Evolutionary conservation across 371 early-diverging fungal genomes (phyloP).

Genomic region (Mucor plumbeus): DNA sequence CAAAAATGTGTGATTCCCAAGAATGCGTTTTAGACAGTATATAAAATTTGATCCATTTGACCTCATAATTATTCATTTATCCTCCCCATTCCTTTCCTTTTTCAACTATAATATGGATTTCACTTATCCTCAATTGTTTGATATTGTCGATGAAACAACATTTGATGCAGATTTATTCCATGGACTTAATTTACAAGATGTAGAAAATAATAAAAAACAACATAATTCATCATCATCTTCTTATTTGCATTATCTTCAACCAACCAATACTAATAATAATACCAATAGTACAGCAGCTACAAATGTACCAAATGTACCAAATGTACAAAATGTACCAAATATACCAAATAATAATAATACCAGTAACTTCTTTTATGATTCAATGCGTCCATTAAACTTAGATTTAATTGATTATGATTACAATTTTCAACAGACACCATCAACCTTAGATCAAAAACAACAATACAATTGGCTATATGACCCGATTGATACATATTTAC

Average conservation of each 20-base stretch:
- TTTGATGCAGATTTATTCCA: conserved; percentile 21
- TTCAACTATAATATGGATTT: conserved; percentile 20
- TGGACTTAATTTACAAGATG: conserved; percentile 10
- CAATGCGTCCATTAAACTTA: conserved; percentile 4
- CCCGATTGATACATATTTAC: conserved; percentile 30
- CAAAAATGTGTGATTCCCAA: conserved; percentile 6
- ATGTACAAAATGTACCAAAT: not conserved
- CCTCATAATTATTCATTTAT: not conserved
- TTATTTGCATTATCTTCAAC: conserved; percentile 21
- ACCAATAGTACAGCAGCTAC: not conserved
- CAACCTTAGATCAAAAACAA: conserved; percentile 14
- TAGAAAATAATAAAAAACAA: conserved; percentile 1
- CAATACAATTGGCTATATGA: conserved; percentile 34
- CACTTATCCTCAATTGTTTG: conserved; percentile 29
- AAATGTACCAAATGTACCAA: not conserved
- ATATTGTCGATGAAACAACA: conserved; percentile 18
- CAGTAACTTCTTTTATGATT: conserved; percentile 12
- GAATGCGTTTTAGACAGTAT: conserved; percentile 2
- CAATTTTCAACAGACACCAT: conserved; percentile 4
- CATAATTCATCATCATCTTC: conserved; percentile 6
- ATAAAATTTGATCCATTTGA: conserved; percentile 7
- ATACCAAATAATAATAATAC: not conserved
- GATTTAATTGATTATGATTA: conserved; percentile 20
- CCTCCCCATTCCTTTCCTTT: conserved; percentile 20
- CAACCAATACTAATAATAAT: conserved; percentile 1